These are phyloP conservation scores for Xylariaceae sp. DNA, from an alignment of 2,329 filamentous ascomycete genomes.

Conservation along the genomic window DNA sequence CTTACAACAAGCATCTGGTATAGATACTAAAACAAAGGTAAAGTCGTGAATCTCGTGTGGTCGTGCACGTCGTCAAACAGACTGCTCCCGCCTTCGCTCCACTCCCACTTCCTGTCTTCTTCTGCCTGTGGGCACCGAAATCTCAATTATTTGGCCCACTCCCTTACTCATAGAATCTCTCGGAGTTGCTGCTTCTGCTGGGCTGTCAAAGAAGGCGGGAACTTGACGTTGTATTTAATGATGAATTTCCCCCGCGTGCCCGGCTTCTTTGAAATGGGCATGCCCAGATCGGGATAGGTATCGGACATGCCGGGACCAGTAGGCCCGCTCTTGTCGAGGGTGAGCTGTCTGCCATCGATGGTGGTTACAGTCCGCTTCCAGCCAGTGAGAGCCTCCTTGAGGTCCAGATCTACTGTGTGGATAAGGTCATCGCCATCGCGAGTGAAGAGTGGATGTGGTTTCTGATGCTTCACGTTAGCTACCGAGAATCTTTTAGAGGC, in stretches of 20 bases:
- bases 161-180: slow-evolving; percentile 61
- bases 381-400: slow-evolving; percentile 92
- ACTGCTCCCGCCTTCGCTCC: no score
- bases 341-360: slow-evolving; percentile 85
- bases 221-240: slow-evolving; percentile 87
- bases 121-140: no score
- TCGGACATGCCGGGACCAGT: slow-evolving; percentile 82
- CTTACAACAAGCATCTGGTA: no score
- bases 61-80: no score
- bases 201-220: slow-evolving; percentile 72
- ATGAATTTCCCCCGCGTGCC: slow-evolving; percentile 81
- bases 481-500: no score
- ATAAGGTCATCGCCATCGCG: slow-evolving; percentile 86
- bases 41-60: no score
- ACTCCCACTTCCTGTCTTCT: no score
- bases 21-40: no score
- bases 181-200: slow-evolving; percentile 77
- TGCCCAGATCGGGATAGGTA: slow-evolving; percentile 78
- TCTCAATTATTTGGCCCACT: neutral
- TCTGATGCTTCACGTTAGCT: slow-evolving; percentile 55
- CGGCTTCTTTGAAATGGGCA: slow-evolving; percentile 91
- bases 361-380: slow-evolving; percentile 91
- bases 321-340: slow-evolving; percentile 74
- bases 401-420: slow-evolving; percentile 71
- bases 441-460: slow-evolving; percentile 78